Conservation (phyloP, 2,329 filamentous ascomycete genomes). For the Neospermospora avenae region DNA sequence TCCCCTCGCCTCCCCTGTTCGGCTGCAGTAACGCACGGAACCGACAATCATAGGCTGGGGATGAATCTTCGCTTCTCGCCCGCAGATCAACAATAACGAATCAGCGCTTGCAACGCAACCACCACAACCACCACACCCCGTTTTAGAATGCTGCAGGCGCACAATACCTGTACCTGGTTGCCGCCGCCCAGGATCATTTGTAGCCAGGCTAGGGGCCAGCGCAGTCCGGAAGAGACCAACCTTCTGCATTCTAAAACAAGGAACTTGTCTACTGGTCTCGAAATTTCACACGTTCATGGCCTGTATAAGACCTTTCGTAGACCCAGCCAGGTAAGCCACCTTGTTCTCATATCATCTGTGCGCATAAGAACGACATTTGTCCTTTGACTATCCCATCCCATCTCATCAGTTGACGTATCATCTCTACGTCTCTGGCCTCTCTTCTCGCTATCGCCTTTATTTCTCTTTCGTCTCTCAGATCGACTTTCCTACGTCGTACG, state of each 20-base stretch:
- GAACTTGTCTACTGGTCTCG: not conserved
- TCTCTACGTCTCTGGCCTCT: conserved; percentile 11
- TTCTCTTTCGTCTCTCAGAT: conserved; percentile 13
- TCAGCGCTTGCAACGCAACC: not conserved
- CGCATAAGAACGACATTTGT: conserved; percentile 1
- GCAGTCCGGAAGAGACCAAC: conserved; percentile 7
- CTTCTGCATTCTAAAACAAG: conserved; percentile 16
- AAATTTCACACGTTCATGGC: conserved; percentile 9
- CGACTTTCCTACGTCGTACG: conserved; percentile 6
- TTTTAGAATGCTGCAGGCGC: conserved; percentile 10
- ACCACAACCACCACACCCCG: not conserved
- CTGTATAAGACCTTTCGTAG: conserved; percentile 28
- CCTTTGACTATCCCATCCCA: conserved; percentile 6
- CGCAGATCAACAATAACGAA: not conserved
- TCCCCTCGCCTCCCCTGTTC: not conserved
- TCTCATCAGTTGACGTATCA: conserved; percentile 1
- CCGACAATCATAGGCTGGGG: not conserved
- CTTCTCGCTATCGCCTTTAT: conserved; percentile 8
- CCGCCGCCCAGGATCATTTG: conserved; percentile 11
- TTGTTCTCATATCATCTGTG: conserved; percentile 17
- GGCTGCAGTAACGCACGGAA: not conserved
- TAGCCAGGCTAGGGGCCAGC: not conserved
- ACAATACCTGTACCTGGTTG: not conserved
- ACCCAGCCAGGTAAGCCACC: conserved; percentile 18
- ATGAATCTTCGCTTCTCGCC: not conserved